phyloP scores from a whole-genome alignment of 495 filamentous ascomycete genomes.

The Xylaria scruposa region DNA sequence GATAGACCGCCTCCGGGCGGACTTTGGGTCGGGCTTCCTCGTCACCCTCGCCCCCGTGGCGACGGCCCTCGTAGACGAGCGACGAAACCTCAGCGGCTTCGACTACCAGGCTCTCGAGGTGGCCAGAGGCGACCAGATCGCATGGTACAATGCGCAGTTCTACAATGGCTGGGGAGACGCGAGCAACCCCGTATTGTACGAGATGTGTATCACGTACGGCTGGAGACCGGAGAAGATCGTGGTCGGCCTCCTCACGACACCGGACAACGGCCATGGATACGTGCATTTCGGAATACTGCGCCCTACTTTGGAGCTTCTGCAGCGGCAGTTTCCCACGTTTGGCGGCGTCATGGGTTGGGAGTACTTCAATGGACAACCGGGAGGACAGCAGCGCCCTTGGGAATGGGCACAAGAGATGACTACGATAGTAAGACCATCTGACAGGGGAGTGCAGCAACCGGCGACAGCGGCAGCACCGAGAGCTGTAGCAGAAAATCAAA shows the following conservation, averaged over 20 bases:
- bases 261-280: slow-evolving; percentile 64
- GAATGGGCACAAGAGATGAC: slow-evolving; percentile 71
- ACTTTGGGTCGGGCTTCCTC: slow-evolving; percentile 74
- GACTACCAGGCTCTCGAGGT: slow-evolving; percentile 70
- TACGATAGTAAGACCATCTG: slow-evolving; percentile 48
- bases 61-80: slow-evolving; percentile 64
- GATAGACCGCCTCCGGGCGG: slow-evolving; percentile 71
- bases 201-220: slow-evolving; percentile 66
- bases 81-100: slow-evolving; percentile 73
- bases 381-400: slow-evolving; percentile 66
- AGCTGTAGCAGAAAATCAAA: background rate
- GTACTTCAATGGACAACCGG: slow-evolving; percentile 75
- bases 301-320: slow-evolving; percentile 53
- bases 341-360: slow-evolving; percentile 90
- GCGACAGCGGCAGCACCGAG: background rate
- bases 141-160: slow-evolving; percentile 86
- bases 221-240: slow-evolving; percentile 73
- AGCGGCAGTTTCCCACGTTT: slow-evolving; percentile 64
- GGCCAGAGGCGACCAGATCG: slow-evolving; percentile 54
- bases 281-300: slow-evolving; percentile 44
- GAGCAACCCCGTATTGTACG: slow-evolving; percentile 64
- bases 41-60: slow-evolving; percentile 84
- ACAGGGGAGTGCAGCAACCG: background rate
- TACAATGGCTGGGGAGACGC: slow-evolving; percentile 82
- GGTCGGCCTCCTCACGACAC: slow-evolving; percentile 74